Evolutionary conservation across 352 stramenopile genomes (phyloP).

Genomic region (Phytopythium mirpurense): DNA sequence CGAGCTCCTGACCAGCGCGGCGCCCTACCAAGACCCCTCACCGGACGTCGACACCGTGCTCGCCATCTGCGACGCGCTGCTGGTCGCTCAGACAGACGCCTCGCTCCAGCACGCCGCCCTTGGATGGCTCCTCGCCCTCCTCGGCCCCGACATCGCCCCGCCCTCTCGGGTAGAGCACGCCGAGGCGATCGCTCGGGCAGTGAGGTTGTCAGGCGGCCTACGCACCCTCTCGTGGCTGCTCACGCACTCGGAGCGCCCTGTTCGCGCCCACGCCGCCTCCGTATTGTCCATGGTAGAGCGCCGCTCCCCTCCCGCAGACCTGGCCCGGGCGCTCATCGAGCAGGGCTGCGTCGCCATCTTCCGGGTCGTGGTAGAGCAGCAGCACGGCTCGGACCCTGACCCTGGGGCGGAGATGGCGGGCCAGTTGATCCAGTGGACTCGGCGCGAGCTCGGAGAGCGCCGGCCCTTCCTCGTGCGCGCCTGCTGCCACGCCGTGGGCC

Average conservation of each 20-base stretch:
- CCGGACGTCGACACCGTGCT: not conserved
- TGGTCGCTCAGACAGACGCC: not conserved
- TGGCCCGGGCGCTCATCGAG: conserved; percentile 34
- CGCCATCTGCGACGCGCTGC: not conserved
- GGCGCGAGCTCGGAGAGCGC: conserved; percentile 15
- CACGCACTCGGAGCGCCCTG: conserved; percentile 11
- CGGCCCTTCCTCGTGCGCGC: conserved; percentile 19
- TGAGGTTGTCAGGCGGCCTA: conserved; percentile 33
- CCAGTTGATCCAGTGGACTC: not conserved
- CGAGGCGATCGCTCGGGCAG: conserved; percentile 9
- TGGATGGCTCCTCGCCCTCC: conserved; percentile 14
- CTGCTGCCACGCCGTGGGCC: conserved; percentile 18
- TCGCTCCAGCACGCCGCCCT: conserved; percentile 16
- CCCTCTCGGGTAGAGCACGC: conserved; percentile 4
- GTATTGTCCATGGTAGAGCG: conserved; percentile 14
- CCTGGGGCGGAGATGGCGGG: conserved; percentile 24
- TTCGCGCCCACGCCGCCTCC: conserved; percentile 14
- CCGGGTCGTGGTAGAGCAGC: conserved; percentile 9
- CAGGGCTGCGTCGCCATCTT: conserved; percentile 42
- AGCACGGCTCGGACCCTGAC: conserved; percentile 10
- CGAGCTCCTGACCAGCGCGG: not conserved
- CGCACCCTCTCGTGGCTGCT: conserved; percentile 40
- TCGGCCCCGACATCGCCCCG: not conserved
- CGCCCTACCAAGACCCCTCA: not conserved
- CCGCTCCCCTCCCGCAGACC: conserved; percentile 22